Base-by-base conservation (phyloP, 768 basidiomycete genomes). In the Lactifluus pinguis region DNA sequence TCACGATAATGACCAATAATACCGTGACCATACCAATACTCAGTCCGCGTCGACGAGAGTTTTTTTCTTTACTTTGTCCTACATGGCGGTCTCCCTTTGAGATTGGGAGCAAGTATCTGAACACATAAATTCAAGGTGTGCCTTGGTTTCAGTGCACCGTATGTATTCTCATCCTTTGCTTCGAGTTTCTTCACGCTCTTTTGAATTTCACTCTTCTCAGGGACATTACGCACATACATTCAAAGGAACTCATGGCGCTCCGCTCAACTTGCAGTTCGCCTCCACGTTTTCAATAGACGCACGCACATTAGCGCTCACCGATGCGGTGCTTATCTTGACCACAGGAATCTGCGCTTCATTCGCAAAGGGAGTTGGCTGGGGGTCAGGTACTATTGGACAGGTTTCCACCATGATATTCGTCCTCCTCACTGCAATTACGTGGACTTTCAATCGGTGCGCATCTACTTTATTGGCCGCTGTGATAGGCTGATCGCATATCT, bases 131-230 rank as follows among this genome's bases (percentile, higher is more conserved):
- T 97, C 72, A 83, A 87, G 66, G 75, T 76, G 10, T 72, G 76
- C 56, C 15, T 45, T 10, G 13, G n/a, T 21, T 42, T 19, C n/a
- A 41, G 9, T 8, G 6, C 13, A n/a, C 44, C 42, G 19, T 30
- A 34, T 6, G 17, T n/a, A n/a, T n/a, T n/a, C n/a, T n/a, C 29
- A 42, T 15, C 29, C 21, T 58, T 54, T n/a, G 8, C 21, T 14
- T 67, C 89, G 86, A 95, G 95, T 1, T 98, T 98, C 77, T 98
- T 93, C 73, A 83, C 89, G 4, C 80, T 98, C 53, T 98, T 98
- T 75, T 98, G 97, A 85, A 84, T 90, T 58, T 86, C 86, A 21
- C 82, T 95, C 65, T 93, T 90, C 67, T 80, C 95, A 53, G 84
- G 92, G 69, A 82, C 86, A n/a, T 11, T n/a, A n/a, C n/a, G n/a